These are phyloP conservation scores for Calvatia gigantea DNA, from an alignment of 768 basidiomycete species.

Conservation along the genomic window DNA sequence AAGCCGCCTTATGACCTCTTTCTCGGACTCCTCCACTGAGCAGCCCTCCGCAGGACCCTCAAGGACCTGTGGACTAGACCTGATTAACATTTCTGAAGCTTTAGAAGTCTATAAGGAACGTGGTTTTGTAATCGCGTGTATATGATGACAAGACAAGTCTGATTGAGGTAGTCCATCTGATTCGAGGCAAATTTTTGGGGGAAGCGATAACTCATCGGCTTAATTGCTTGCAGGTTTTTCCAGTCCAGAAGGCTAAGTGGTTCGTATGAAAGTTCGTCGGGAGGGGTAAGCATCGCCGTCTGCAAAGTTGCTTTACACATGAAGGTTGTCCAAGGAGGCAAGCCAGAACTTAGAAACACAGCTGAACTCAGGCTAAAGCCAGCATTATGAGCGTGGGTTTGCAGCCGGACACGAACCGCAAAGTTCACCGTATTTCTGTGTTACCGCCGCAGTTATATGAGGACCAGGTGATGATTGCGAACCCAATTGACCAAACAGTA, in stretches of 20 bases:
- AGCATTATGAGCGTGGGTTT: no score
- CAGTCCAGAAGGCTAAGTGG: neutral
- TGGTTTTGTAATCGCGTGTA: neutral
- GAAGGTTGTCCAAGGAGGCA: no score
- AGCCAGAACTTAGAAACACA: no score
- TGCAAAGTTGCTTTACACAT: no score
- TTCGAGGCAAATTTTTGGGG: neutral
- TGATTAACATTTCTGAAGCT: neutral
- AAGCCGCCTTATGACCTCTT: no score
- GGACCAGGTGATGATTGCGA: no score
- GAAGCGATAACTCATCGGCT: neutral
- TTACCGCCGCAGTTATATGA: no score
- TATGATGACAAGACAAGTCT: neutral
- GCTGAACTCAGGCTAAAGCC: no score
- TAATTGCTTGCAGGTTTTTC: neutral
- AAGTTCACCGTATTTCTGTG: no score
- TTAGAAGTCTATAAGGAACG: neutral
- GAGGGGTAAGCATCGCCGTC: no score
- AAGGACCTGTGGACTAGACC: neutral
- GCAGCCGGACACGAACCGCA: no score
- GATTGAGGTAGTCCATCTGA: no score
- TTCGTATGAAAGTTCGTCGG: neutral
- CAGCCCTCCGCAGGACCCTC: neutral
- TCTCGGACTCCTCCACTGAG: neutral
- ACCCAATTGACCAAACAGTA: neutral